Conservation (phyloP, 2,329 filamentous ascomycete species). For the Fusarium fujikuroi region DNA sequence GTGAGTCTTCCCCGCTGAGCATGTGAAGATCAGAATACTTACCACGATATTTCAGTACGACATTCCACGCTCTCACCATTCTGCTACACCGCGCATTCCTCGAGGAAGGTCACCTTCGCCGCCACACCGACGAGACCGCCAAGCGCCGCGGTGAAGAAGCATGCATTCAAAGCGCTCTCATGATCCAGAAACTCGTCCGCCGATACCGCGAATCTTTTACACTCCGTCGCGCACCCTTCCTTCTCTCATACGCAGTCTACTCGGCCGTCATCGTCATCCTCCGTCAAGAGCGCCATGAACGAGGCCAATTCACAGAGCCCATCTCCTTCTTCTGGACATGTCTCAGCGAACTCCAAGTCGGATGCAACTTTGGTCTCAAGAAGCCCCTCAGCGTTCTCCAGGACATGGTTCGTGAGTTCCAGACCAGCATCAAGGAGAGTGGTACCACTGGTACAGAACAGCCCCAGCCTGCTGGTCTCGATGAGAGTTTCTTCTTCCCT, state of each 20-base stretch:
- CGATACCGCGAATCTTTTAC: constrained; percentile 54
- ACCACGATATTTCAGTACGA: constrained; percentile 36
- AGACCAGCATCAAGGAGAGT: constrained; percentile 46
- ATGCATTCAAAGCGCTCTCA: constrained; percentile 48
- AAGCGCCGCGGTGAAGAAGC: constrained; percentile 45
- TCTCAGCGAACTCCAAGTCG: constrained; percentile 49
- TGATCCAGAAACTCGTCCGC: constrained; percentile 51
- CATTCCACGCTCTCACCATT: constrained; percentile 56
- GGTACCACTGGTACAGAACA: constrained; percentile 31
- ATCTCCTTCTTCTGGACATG: constrained; percentile 53
- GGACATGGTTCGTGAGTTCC: constrained; percentile 49
- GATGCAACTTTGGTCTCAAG: constrained; percentile 52
- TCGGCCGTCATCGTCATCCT: constrained; percentile 49
- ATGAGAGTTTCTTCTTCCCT: constrained; percentile 47
- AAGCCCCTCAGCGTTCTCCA: constrained; percentile 49
- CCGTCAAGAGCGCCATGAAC: constrained; percentile 45
- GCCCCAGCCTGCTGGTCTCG: constrained; percentile 40
- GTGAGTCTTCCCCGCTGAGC: constrained; percentile 26
- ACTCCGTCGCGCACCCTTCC: constrained; percentile 53
- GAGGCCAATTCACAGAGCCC: constrained; percentile 47
- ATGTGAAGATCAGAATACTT: constrained; percentile 1
- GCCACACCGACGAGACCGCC: constrained; percentile 42
- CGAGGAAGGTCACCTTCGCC: constrained; percentile 46
- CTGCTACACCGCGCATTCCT: constrained; percentile 58
- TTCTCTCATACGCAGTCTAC: constrained; percentile 56